Evolutionary conservation across 495 filamentous ascomycete genomes (phyloP).

Genomic region (Paragyromitra xinjiangensis): DNA sequence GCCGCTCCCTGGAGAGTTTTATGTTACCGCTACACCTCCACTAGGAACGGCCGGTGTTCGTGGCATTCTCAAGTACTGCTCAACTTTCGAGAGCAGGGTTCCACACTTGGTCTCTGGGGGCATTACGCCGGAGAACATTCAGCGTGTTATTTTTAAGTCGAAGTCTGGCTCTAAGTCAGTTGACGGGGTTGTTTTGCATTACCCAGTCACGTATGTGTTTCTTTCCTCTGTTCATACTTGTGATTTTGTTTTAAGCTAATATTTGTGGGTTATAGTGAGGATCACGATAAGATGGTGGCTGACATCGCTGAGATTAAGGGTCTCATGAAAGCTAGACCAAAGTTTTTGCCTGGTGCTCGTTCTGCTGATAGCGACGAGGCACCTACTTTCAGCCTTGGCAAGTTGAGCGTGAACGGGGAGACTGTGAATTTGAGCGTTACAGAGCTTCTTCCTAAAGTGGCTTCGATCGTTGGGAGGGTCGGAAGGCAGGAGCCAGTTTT

Average conservation of each 20-base stretch:
- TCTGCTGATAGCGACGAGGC: neutral
- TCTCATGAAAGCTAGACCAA: slow-evolving; percentile 34
- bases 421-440: neutral
- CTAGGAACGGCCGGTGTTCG: slow-evolving; percentile 80
- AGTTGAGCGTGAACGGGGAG: neutral
- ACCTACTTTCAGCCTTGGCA: slow-evolving; percentile 17
- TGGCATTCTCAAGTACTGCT: slow-evolving; percentile 65
- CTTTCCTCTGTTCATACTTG: neutral
- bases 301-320: slow-evolving; percentile 28
- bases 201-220: slow-evolving; percentile 26
- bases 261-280: slow-evolving; percentile 18
- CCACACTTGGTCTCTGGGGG: slow-evolving; percentile 66
- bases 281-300: slow-evolving; percentile 25
- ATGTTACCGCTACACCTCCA: neutral
- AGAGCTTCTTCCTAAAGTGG: slow-evolving; percentile 29
- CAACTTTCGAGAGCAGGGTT: neutral
- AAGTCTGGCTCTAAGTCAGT: slow-evolving; percentile 64
- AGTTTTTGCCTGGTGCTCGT: slow-evolving; percentile 26
- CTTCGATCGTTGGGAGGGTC: slow-evolving; percentile 17
- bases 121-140: slow-evolving; percentile 79
- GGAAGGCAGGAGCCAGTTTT: slow-evolving; percentile 8
- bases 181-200: slow-evolving; percentile 76
- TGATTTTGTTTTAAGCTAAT: slow-evolving; percentile 10
- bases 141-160: slow-evolving; percentile 76
- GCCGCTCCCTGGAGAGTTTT: slow-evolving; percentile 22